A percentile compares a stretch with the other conserved stretches of the same genome.
phyloP scores from a whole-genome alignment of 1,284 basidiomycete species.

The Pholiota adiposa region DNA sequence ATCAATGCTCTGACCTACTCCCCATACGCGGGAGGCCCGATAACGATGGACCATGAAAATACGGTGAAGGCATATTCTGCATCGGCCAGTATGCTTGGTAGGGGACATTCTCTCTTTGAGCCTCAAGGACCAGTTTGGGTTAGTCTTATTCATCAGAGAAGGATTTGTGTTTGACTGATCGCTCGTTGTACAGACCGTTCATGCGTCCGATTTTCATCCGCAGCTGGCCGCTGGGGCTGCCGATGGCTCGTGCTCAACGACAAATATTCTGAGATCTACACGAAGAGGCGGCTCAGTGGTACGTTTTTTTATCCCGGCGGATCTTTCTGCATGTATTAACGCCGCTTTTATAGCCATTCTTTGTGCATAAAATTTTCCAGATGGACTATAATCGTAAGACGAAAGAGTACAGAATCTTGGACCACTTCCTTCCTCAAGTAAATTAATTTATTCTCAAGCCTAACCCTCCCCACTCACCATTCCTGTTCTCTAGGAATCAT shows the following conservation, averaged over 20 bases:
- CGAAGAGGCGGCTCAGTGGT: constrained; percentile 72
- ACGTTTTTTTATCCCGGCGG: constrained; percentile 28
- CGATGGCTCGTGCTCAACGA: constrained; percentile 80
- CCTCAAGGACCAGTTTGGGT: constrained; percentile 84
- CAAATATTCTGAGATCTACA: constrained; percentile 71
- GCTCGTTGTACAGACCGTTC: constrained; percentile 57
- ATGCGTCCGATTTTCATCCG: constrained; percentile 84
- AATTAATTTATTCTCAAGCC: neutral
- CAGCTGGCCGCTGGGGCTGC: constrained; percentile 81
- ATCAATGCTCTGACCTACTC: constrained; percentile 71
- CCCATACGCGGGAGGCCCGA: constrained; percentile 63
- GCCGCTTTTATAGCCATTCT: constrained; percentile 60
- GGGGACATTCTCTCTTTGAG: constrained; percentile 73
- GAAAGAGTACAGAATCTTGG: constrained; percentile 81
- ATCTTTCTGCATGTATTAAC: neutral
- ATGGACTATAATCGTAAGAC: constrained; percentile 82
- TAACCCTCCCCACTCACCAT: neutral
- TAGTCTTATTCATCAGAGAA: constrained; percentile 21
- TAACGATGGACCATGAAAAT: constrained; percentile 81
- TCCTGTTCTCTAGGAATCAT: constrained; percentile 51
- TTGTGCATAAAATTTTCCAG: constrained; percentile 81
- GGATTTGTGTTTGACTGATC: neutral
- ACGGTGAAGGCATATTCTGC: constrained; percentile 74
- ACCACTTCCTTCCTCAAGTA: constrained; percentile 80
- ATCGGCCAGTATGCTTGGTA: constrained; percentile 72